These are phyloP conservation scores for Amylostereum areolatum DNA, from an alignment of 1,284 basidiomycete species.

Conservation along the genomic window DNA sequence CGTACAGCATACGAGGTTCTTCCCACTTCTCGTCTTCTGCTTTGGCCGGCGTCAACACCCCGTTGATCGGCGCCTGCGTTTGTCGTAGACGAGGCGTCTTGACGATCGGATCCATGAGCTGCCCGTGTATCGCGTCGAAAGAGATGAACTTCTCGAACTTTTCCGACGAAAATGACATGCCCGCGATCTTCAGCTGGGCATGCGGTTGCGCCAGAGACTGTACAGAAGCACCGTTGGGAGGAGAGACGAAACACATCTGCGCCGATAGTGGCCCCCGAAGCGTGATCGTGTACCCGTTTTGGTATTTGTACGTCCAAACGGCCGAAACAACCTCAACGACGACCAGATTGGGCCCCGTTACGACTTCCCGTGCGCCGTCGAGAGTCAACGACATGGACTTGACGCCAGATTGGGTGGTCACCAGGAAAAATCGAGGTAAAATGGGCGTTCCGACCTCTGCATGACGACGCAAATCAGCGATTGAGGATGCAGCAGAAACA, in stretches of 20 bases:
- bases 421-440: constrained; percentile 75
- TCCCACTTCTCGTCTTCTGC: constrained; percentile 56
- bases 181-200: constrained; percentile 54
- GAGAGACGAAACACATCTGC: constrained; percentile 42
- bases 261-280: constrained; percentile 65
- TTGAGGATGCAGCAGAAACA: not conserved
- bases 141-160: constrained; percentile 64
- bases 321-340: constrained; percentile 64
- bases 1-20: constrained; percentile 51
- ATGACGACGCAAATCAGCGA: constrained; percentile 2
- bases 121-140: constrained; percentile 51
- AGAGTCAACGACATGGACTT: constrained; percentile 68
- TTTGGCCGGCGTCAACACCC: constrained; percentile 17
- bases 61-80: constrained; percentile 33
- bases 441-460: constrained; percentile 71
- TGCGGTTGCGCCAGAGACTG: constrained; percentile 7
- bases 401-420: constrained; percentile 75
- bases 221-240: constrained; percentile 10
- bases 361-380: constrained; percentile 65
- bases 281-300: constrained; percentile 67
- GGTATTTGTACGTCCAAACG: constrained; percentile 71
- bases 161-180: constrained; percentile 63
- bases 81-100: constrained; percentile 32
- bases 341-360: constrained; percentile 39
- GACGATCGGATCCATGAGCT: constrained; percentile 33